These are phyloP conservation scores for Chloromonas sp. DNA, from an alignment of 163 green algal species.

Conservation along the genomic window DNA sequence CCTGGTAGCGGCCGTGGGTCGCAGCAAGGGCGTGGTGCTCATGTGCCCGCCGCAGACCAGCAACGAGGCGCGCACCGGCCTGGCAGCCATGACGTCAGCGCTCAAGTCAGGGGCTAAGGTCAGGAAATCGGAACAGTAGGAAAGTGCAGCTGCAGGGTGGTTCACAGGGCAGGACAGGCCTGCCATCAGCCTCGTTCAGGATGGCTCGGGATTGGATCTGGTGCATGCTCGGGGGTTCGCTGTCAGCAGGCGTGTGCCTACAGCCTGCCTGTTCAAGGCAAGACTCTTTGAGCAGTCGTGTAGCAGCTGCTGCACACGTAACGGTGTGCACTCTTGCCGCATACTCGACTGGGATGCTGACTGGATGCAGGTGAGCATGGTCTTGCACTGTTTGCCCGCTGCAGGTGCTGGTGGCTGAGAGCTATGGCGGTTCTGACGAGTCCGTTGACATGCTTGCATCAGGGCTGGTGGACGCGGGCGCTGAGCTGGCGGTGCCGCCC, in stretches of 20 bases:
- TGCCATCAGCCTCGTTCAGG: no score
- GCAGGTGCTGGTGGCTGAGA: slow-evolving; percentile 81
- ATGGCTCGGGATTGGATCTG: no score
- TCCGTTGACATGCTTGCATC: slow-evolving; percentile 80
- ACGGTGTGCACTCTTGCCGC: no score
- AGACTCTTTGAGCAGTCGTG: no score
- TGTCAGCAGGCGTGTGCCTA: no score
- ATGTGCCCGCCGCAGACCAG: slow-evolving; percentile 73
- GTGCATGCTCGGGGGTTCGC: no score
- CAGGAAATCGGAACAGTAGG: not conserved
- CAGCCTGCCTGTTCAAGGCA: no score
- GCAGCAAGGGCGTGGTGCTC: slow-evolving; percentile 73
- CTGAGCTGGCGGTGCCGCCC: slow-evolving; percentile 50
- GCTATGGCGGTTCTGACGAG: slow-evolving; percentile 87
- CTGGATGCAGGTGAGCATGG: no score
- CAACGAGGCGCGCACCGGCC: slow-evolving; percentile 39
- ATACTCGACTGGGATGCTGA: no score
- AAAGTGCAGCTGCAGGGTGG: not conserved
- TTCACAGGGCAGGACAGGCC: no score
- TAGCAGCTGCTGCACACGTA: no score
- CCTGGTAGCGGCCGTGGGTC: slow-evolving; percentile 24
- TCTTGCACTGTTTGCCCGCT: not conserved
- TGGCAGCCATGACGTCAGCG: slow-evolving; percentile 66
- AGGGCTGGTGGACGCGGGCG: slow-evolving; percentile 52
- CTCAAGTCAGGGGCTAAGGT: slow-evolving; percentile 75